Base-by-base conservation (phyloP, 257 asterid genomes). In the Nicotiana otophora region DNA sequence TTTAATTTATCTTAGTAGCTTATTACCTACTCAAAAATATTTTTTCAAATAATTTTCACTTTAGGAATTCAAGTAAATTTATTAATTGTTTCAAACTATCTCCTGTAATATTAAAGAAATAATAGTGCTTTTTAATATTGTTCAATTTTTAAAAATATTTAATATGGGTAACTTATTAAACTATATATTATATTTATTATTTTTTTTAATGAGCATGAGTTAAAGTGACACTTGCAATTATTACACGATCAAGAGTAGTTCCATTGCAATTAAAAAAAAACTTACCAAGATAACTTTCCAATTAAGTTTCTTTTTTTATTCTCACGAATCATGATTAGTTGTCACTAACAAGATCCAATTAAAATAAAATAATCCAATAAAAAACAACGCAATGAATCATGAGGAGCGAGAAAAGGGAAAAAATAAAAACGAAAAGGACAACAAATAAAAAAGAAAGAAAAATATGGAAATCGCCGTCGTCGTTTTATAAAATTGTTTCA, bases 401-500 rank as follows among this genome's bases (percentile, higher is more conserved):
- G 78, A 77, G 83, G 82, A 65, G 28, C 3, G n/a, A 46, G 33
- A 63, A 23, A n/a, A 10, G 2, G 9, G 16, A 0, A 19, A n/a
- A 2, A 78, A 33, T 1, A 20, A 20, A 0, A 34, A 36, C 16
- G 9, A 28, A 51, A 15, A 30, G 30, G 58, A 55, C 70, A 15
- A 20, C 8, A 20, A 55, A 58, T 12, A 78, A 7, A 4, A 26
- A 34, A 67, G 7, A 34, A 42, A 42, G 33, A 46, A 17, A 10
- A 78, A 20, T 60, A 11, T 23, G 19, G 67, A 80, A 36, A 19
- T 15, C 81, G 58, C 58, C 86, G 82, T 53, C 84, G 86, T 48
- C 84, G 86, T 80, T 84, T 61, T 46, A 33, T 33, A 17, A 36
- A 70, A 34, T 33, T 31, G 67, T 34, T 55, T 77, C 58, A 42